phyloP scores from a whole-genome alignment of 169 alveolate species.

The Eimeria brunetti region DNA sequence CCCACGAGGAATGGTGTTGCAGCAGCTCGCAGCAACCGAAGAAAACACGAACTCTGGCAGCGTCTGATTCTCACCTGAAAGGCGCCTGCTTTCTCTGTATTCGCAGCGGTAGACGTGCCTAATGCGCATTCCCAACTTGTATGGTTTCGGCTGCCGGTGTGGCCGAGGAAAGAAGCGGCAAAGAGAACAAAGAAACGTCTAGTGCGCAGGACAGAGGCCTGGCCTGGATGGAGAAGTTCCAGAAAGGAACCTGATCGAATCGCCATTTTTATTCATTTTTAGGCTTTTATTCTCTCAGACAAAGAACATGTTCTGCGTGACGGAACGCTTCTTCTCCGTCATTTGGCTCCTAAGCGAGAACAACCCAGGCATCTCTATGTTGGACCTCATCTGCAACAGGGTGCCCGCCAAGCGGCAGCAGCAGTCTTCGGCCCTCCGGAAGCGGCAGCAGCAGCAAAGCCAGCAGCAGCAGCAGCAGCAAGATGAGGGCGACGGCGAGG shows the following conservation, averaged over 20 bases:
- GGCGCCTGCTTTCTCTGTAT: neutral
- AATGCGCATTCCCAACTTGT: neutral
- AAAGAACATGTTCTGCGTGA: slow-evolving; percentile 18
- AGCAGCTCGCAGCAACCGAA: slow-evolving; percentile 30
- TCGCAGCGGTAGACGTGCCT: neutral
- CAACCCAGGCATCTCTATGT: slow-evolving; percentile 59
- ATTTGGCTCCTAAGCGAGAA: slow-evolving; percentile 63
- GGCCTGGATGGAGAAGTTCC: neutral
- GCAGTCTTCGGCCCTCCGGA: neutral
- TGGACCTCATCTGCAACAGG: slow-evolving; percentile 53
- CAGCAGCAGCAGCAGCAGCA: neutral
- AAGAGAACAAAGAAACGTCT: no score
- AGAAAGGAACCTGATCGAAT: neutral
- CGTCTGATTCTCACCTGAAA: neutral
- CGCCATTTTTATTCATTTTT: neutral
- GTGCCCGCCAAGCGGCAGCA: slow-evolving; percentile 19
- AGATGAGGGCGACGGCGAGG: neutral
- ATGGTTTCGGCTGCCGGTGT: neutral
- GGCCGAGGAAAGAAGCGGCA: neutral
- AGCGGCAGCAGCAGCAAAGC: slow-evolving; percentile 28
- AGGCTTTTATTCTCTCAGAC: neutral
- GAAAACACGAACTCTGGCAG: neutral
- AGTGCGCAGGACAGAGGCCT: neutral
- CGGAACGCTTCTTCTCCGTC: slow-evolving; percentile 55
- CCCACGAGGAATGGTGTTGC: slow-evolving; percentile 3